Evolutionary conservation across 768 basidiomycete genomes (phyloP).

Genomic region (Tulasnella sp.): DNA sequence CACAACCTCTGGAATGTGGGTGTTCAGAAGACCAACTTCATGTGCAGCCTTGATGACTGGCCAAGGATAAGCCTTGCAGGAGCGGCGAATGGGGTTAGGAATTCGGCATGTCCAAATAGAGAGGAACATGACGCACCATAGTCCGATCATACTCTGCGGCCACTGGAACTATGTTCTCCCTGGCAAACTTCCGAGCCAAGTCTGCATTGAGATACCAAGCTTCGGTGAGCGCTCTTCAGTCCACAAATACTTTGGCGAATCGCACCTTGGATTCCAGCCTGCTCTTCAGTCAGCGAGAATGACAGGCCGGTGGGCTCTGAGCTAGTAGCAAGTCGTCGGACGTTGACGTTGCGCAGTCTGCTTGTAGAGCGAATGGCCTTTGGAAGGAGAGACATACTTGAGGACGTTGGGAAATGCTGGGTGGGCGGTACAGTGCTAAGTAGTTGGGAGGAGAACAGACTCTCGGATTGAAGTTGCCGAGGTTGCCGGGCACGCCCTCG

Average conservation of each 20-base stretch:
- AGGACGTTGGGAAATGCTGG: neutral
- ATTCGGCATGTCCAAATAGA: neutral
- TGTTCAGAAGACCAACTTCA: slow-evolving; percentile 26
- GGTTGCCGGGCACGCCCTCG: no score
- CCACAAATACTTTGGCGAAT: neutral
- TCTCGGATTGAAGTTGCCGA: no score
- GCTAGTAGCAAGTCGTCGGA: neutral
- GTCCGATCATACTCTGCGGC: slow-evolving; percentile 29
- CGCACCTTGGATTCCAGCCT: slow-evolving; percentile 25
- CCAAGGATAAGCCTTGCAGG: slow-evolving; percentile 25
- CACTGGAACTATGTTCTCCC: slow-evolving; percentile 25
- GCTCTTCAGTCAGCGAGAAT: slow-evolving; percentile 27
- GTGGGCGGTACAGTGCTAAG: neutral
- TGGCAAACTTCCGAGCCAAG: slow-evolving; percentile 21
- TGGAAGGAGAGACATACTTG: neutral
- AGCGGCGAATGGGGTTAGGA: neutral
- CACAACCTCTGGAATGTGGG: slow-evolving; percentile 28
- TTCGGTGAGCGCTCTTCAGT: neutral
- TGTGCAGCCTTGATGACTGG: slow-evolving; percentile 29
- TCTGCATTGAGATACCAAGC: slow-evolving; percentile 15
- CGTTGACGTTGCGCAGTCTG: neutral
- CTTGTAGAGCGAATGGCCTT: neutral
- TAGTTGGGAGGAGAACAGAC: no score
- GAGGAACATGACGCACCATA: slow-evolving; percentile 22
- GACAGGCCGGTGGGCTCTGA: neutral